A percentile compares a stretch with the other conserved stretches of the same genome.
Conservation (phyloP, 2,329 filamentous ascomycete genomes). For the Phialophora expanda region DNA sequence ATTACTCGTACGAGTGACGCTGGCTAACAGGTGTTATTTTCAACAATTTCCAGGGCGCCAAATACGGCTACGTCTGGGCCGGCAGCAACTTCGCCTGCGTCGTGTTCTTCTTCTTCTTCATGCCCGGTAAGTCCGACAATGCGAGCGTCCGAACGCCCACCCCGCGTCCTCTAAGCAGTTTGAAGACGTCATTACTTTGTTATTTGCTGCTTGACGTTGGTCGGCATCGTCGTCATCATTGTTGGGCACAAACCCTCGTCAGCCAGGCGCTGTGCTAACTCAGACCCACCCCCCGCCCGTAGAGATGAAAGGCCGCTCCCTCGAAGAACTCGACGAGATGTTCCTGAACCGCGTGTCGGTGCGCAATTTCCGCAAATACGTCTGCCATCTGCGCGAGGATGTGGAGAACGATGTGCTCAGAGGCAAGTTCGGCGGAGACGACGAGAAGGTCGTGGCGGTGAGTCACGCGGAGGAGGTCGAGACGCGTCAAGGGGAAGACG, state of each 20-base stretch:
- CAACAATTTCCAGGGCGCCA: constrained; percentile 27
- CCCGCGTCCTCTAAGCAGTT: background rate
- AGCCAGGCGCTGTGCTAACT: background rate
- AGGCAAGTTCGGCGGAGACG: background rate
- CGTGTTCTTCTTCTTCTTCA: constrained; percentile 42
- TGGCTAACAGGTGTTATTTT: too few relatives aligned
- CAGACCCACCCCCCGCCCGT: background rate
- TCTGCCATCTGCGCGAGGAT: constrained; percentile 14
- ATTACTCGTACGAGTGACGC: constrained; percentile 1
- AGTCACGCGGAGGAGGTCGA: constrained; percentile 24
- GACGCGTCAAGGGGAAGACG: background rate
- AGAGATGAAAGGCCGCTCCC: constrained; percentile 46
- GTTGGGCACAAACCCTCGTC: background rate
- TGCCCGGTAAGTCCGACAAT: constrained; percentile 39
- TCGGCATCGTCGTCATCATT: background rate
- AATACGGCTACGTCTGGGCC: constrained; percentile 42
- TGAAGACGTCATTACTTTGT: background rate
- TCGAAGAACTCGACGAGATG: constrained; percentile 51
- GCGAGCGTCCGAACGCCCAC: too few relatives aligned
- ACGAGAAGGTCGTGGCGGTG: constrained; percentile 8
- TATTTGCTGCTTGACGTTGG: background rate
- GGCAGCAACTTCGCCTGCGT: constrained; percentile 30
- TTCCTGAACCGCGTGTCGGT: constrained; percentile 40
- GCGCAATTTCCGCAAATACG: constrained; percentile 27
- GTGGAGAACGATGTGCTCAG: constrained; percentile 22